Evolutionary conservation across 306 rosid genomes (phyloP).

Genomic region (Rosa rugosa): DNA sequence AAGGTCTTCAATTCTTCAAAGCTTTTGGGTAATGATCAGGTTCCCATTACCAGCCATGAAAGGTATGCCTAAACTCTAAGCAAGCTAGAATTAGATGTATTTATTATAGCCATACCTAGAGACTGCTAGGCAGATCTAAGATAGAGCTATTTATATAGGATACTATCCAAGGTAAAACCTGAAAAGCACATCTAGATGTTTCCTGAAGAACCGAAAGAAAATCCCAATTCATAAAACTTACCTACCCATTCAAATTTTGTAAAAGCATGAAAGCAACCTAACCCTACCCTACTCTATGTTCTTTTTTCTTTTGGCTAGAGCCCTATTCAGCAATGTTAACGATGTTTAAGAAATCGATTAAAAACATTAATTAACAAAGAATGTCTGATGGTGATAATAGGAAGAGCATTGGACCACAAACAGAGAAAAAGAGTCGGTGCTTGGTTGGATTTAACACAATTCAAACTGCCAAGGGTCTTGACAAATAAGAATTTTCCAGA

Average conservation of each 20-base stretch:
- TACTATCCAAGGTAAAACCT: neutral
- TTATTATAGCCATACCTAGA: neutral
- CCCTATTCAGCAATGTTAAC: neutral
- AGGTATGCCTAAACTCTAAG: constrained; percentile 3
- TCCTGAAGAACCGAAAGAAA: neutral
- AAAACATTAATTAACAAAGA: neutral
- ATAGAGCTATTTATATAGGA: neutral
- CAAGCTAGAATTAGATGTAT: constrained; percentile 7
- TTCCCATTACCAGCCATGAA: constrained; percentile 12
- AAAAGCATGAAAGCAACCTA: neutral
- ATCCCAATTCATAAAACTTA: neutral
- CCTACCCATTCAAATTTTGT: neutral
- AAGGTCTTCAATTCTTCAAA: neutral
- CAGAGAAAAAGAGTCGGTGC: neutral
- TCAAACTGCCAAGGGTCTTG: neutral
- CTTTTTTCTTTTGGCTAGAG: neutral
- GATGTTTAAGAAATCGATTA: neutral
- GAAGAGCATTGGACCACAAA: neutral
- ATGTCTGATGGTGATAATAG: neutral
- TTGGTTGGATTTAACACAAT: neutral
- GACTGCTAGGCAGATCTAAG: neutral
- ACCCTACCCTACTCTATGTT: neutral
- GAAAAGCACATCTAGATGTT: constrained; percentile 6
- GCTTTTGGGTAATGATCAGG: constrained; percentile 14
- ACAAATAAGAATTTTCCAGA: neutral